Evolutionary conservation across 371 early-diverging fungal species (phyloP).

Genomic region (Mycotypha africana): DNA sequence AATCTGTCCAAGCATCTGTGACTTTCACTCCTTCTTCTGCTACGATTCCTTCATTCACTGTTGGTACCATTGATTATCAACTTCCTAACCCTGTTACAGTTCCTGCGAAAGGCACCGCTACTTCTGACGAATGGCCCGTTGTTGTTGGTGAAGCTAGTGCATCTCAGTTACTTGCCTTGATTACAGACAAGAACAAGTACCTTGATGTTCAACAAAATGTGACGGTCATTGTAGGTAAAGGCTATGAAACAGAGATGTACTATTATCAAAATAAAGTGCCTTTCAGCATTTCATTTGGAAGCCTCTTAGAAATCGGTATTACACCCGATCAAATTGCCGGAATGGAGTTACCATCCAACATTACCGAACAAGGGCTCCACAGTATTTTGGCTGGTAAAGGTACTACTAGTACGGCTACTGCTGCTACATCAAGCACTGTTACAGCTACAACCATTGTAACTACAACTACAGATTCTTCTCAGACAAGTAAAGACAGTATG

Average conservation of each 20-base stretch:
- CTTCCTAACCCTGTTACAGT: conserved; percentile 15
- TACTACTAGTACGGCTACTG: too few relatives aligned
- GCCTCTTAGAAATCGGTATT: conserved; percentile 8
- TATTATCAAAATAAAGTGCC: conserved; percentile 30
- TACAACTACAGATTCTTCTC: too few relatives aligned
- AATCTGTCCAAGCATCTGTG: conserved; percentile 28
- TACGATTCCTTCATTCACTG: conserved; percentile 7
- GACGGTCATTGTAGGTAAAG: conserved; percentile 22
- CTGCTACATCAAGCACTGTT: too few relatives aligned
- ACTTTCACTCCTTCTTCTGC: not conserved
- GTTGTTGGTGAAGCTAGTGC: conserved; percentile 1
- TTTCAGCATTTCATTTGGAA: conserved; percentile 9
- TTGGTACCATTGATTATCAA: conserved; percentile 21
- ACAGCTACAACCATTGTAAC: too few relatives aligned
- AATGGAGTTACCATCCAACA: conserved; percentile 3
- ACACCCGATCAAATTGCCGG: not conserved
- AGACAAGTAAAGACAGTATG: too few relatives aligned
- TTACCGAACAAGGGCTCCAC: not conserved
- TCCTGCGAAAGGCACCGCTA: conserved; percentile 13
- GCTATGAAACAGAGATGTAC: conserved; percentile 18
- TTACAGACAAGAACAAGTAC: conserved; percentile 9
- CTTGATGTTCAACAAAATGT: conserved; percentile 21
- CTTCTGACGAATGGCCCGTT: conserved; percentile 18
- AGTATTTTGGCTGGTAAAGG: conserved; percentile 2
- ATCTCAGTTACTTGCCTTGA: conserved; percentile 2